Percentiles rank a stretch among this genome's conserved stretches.
Conservation (phyloP, 805 yeast genomes). For the Zygosaccharomyces rouxii region DNA sequence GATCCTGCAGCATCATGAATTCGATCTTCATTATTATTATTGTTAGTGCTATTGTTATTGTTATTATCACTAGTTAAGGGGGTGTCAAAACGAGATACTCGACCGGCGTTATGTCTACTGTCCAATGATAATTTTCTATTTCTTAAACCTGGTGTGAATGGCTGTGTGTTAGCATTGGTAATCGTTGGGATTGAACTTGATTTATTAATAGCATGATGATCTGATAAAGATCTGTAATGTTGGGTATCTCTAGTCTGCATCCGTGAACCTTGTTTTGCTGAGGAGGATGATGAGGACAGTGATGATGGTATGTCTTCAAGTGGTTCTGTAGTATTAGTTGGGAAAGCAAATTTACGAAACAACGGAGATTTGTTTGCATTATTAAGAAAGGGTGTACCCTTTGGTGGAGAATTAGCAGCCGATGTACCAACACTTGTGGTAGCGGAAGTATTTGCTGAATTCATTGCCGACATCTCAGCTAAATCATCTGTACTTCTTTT, state of each 20-base stretch:
- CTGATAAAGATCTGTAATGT: constrained; percentile 19
- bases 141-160: background rate
- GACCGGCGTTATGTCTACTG: constrained; percentile 9
- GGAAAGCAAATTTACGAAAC: constrained; percentile 15
- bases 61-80: constrained; percentile 6
- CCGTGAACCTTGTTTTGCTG: background rate
- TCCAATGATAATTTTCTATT: constrained; percentile 12
- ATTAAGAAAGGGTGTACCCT: background rate
- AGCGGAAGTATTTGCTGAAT: background rate
- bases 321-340: constrained; percentile 20
- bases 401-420: constrained; percentile 11
- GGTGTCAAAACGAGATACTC: constrained; percentile 8
- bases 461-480: background rate
- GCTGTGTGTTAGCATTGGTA: background rate
- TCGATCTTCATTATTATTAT: background rate
- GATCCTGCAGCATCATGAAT: constrained; percentile 7
- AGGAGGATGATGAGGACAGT: background rate
- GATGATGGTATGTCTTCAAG: constrained; percentile 12
- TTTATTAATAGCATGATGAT: constrained; percentile 2
- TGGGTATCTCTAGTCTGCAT: background rate
- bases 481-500: constrained; percentile 8
- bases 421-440: constrained; percentile 5
- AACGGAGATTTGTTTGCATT: background rate
- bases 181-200: background rate
- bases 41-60: background rate